phyloP scores from a whole-genome alignment of 192 early-diverging fungal genomes.

The Nowakowskiella sp. region DNA sequence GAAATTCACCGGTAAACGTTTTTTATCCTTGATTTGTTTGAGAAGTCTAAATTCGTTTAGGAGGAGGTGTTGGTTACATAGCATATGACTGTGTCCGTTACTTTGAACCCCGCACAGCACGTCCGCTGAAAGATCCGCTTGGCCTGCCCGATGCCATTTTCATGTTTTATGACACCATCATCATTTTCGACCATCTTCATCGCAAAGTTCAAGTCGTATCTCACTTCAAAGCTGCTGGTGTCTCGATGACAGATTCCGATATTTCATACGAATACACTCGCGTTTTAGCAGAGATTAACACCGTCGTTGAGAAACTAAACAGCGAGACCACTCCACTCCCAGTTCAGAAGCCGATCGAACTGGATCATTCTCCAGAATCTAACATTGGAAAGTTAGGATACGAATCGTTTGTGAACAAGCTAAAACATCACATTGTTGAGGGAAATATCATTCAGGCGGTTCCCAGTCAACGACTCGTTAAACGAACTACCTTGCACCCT shows the following conservation, averaged over 20 bases:
- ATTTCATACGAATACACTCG: conserved; percentile 58
- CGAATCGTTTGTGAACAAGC: conserved; percentile 71
- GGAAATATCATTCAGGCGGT: conserved; percentile 99
- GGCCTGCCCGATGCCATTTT: conserved; percentile 90
- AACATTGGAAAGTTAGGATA: conserved; percentile 93
- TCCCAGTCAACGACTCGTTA: conserved; percentile 82
- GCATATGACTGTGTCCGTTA: conserved; percentile 95
- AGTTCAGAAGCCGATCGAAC: conserved; percentile 52
- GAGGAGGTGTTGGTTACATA: conserved; percentile 96
- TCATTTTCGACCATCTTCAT: conserved; percentile 92
- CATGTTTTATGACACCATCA: conserved; percentile 89
- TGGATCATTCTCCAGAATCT: conserved; percentile 63
- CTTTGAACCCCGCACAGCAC: conserved; percentile 90
- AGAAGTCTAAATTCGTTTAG: conserved; percentile 25
- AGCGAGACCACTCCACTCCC: conserved; percentile 67
- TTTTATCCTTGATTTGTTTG: conserved; percentile 6
- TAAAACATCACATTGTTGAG: conserved; percentile 86
- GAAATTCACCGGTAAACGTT: conserved; percentile 60
- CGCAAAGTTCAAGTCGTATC: conserved; percentile 86
- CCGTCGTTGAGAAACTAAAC: conserved; percentile 61
- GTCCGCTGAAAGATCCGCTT: conserved; percentile 72
- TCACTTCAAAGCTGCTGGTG: conserved; percentile 49
- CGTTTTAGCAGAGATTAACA: conserved; percentile 61
- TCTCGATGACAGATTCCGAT: conserved; percentile 31
- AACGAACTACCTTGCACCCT: conserved; percentile 82